Conservation (phyloP, 2,329 filamentous ascomycete genomes). For the Cordyceps cicadae region DNA sequence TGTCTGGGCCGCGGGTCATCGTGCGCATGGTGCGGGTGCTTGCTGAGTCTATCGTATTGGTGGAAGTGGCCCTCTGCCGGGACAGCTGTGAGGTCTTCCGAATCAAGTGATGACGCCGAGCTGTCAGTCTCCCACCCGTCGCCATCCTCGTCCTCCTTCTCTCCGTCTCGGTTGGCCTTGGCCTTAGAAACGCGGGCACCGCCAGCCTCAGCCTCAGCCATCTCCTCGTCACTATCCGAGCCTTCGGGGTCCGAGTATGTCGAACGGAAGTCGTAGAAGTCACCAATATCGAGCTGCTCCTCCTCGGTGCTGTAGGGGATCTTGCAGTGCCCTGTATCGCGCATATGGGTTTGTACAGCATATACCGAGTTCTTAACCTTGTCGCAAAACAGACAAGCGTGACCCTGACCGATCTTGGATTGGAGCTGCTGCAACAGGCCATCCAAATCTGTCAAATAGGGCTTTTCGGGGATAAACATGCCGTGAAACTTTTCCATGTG, state of each 20-base stretch:
- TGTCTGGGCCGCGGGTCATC: conserved; percentile 64
- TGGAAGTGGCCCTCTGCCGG: conserved; percentile 65
- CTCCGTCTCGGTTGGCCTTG: conserved; percentile 29
- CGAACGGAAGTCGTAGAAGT: conserved; percentile 94
- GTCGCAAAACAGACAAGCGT: conserved; percentile 83
- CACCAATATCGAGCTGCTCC: conserved; percentile 87
- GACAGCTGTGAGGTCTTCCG: conserved; percentile 71
- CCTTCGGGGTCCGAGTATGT: conserved; percentile 82
- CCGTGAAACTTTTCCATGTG: conserved; percentile 93
- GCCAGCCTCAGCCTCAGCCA: conserved; percentile 53
- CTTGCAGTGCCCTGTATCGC: conserved; percentile 93
- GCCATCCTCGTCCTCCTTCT: conserved; percentile 45
- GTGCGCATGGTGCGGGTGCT: conserved; percentile 68
- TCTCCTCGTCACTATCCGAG: conserved; percentile 47
- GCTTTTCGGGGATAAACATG: conserved; percentile 89
- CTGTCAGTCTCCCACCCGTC: conserved; percentile 96
- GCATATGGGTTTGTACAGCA: conserved; percentile 92
- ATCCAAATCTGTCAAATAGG: conserved; percentile 73
- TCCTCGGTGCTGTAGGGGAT: conserved; percentile 84
- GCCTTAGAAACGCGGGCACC: conserved; percentile 47
- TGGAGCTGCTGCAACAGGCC: conserved; percentile 73
- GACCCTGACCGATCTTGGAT: conserved; percentile 67
- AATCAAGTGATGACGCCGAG: conserved; percentile 79
- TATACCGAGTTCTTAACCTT: conserved; percentile 70
- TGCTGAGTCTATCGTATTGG: conserved; percentile 63